These are phyloP conservation scores for Lactifluus rugatus DNA, from an alignment of 768 basidiomycete species.

Conservation along the genomic window DNA sequence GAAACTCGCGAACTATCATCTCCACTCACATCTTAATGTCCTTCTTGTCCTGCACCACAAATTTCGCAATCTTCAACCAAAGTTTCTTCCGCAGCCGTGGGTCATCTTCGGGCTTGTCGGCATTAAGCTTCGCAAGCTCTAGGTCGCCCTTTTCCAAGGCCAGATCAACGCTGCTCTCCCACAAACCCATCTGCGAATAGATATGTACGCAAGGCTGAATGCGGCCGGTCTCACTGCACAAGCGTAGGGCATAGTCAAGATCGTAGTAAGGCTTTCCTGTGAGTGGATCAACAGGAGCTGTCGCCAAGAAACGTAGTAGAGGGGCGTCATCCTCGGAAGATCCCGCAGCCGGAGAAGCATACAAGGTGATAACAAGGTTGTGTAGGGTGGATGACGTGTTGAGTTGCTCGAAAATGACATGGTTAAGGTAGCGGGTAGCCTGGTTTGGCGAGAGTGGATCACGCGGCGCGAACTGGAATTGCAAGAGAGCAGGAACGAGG, in stretches of 20 bases:
- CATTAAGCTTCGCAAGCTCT: conserved; percentile 90
- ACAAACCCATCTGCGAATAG: conserved; percentile 95
- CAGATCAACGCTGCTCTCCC: conserved; percentile 92
- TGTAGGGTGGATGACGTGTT: conserved; percentile 82
- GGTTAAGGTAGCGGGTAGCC: conserved; percentile 80
- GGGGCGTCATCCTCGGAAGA: conserved; percentile 58
- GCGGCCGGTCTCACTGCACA: conserved; percentile 76
- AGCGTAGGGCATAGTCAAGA: conserved; percentile 88
- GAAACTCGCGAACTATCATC: neutral
- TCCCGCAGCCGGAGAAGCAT: conserved; percentile 46
- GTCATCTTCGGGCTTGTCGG: conserved; percentile 91
- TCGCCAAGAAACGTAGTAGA: conserved; percentile 71
- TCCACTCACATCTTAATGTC: conserved; percentile 89
- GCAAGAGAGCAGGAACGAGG: conserved; percentile 82
- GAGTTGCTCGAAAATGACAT: conserved; percentile 71
- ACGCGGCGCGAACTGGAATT: conserved; percentile 60
- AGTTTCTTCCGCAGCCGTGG: conserved; percentile 79
- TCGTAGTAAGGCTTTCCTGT: conserved; percentile 90
- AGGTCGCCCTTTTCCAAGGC: conserved; percentile 91
- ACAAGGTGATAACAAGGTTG: conserved; percentile 87
- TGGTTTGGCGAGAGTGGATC: conserved; percentile 74
- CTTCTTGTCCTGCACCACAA: conserved; percentile 95
- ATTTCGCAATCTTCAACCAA: conserved; percentile 98
- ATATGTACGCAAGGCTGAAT: conserved; percentile 91
- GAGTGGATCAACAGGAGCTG: conserved; percentile 71